Conservation (phyloP, 108 stramenopile species). For the Nitzschia putrida region DNA sequence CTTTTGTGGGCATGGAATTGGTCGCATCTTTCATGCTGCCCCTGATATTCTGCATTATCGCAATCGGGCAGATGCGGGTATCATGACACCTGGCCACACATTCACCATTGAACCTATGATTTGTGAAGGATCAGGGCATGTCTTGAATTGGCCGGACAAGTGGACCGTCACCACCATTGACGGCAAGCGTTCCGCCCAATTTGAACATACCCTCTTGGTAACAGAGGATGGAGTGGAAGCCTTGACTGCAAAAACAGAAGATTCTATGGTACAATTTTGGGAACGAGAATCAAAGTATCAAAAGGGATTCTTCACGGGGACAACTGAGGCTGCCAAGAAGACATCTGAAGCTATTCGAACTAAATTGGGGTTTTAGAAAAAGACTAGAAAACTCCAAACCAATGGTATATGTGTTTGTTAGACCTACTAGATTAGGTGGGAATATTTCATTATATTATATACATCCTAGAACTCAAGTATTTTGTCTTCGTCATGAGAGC, state of each 20-base stretch:
- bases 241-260: conserved; percentile 79
- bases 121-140: conserved; percentile 76
- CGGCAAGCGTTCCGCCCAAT: conserved; percentile 84
- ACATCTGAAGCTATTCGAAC: background rate
- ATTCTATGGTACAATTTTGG: conserved; percentile 83
- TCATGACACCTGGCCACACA: conserved; percentile 90
- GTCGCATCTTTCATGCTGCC: conserved; percentile 86
- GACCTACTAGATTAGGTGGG: no score
- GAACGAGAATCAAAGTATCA: conserved; percentile 73
- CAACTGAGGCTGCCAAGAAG: conserved; percentile 45
- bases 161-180: conserved; percentile 93
- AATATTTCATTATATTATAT: no score
- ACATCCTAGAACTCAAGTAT: no score
- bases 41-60: conserved; percentile 95
- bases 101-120: conserved; percentile 99
- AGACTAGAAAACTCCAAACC: no score
- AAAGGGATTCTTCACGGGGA: conserved; percentile 74
- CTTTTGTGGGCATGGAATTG: conserved; percentile 97
- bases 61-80: conserved; percentile 77
- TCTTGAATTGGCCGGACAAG: conserved; percentile 86
- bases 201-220: conserved; percentile 88
- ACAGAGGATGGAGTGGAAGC: conserved; percentile 85
- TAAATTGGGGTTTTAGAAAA: background rate
- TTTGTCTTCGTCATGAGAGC: no score
- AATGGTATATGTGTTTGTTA: no score